These are phyloP conservation scores for Fragaria ananassa DNA, from an alignment of 306 rosid genomes.

Conservation along the genomic window DNA sequence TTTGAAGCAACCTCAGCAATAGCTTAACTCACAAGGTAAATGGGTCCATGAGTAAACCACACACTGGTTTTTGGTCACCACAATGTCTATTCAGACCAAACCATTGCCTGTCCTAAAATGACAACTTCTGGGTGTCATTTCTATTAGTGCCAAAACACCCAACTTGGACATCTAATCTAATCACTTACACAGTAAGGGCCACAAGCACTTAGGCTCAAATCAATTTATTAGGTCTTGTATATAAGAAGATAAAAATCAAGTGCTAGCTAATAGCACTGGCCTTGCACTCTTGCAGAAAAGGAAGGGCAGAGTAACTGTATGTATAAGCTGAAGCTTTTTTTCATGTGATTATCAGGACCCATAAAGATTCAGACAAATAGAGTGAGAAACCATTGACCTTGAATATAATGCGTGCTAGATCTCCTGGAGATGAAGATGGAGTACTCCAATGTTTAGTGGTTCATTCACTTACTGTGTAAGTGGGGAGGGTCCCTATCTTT, in stretches of 20 bases:
- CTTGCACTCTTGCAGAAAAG: constrained; percentile 11
- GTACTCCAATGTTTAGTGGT: constrained; percentile 51
- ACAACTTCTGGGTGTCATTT: constrained; percentile 16
- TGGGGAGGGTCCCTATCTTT: constrained; percentile 37
- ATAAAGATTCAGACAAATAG: constrained; percentile 40
- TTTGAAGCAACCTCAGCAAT: constrained; percentile 25
- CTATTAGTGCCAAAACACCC: background rate
- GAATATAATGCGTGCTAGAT: background rate
- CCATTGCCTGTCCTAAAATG: constrained; percentile 28
- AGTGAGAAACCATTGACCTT: constrained; percentile 36
- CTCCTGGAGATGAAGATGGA: constrained; percentile 35
- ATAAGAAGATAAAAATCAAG: background rate
- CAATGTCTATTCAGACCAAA: constrained; percentile 2
- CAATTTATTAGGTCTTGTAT: background rate
- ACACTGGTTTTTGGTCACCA: background rate
- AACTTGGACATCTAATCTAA: background rate
- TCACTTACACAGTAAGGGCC: background rate
- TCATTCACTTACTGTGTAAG: constrained; percentile 40
- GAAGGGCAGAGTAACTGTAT: constrained; percentile 37
- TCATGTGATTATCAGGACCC: constrained; percentile 53
- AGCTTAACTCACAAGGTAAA: constrained; percentile 14
- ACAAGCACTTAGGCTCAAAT: background rate
- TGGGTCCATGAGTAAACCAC: constrained; percentile 1
- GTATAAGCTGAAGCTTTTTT: constrained; percentile 32
- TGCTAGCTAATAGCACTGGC: background rate